Conservation (phyloP, 2,329 filamentous ascomycete species). For the Cladosporium sp. region DNA sequence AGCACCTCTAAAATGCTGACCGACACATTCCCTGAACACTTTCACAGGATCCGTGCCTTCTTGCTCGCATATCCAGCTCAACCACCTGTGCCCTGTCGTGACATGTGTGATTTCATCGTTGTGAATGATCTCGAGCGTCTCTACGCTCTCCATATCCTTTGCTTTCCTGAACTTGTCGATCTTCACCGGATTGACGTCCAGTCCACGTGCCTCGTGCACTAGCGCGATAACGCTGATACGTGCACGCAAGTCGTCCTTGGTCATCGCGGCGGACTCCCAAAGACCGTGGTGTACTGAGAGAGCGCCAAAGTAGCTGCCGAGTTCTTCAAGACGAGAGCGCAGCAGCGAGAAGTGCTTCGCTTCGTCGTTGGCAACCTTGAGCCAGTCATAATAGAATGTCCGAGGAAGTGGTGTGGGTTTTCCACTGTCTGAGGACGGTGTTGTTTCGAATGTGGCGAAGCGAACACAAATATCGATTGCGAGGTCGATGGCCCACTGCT, state of each 20-base stretch:
- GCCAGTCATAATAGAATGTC: constrained; percentile 17
- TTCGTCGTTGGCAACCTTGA: constrained; percentile 17
- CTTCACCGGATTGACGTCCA: constrained; percentile 15
- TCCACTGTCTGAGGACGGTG: background rate
- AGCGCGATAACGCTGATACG: constrained; percentile 16
- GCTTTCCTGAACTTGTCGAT: constrained; percentile 16
- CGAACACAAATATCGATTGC: constrained; percentile 16
- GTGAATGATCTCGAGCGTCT: constrained; percentile 14
- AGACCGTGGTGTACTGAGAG: constrained; percentile 16
- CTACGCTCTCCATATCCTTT: constrained; percentile 15
- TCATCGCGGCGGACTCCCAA: constrained; percentile 15
- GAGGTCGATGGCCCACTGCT: constrained; percentile 18
- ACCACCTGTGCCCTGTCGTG: constrained; percentile 16
- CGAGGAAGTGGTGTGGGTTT: constrained; percentile 9
- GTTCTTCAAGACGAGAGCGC: constrained; percentile 13
- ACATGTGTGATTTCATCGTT: constrained; percentile 17
- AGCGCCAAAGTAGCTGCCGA: constrained; percentile 14
- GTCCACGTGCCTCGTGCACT: constrained; percentile 15
- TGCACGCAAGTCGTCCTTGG: constrained; percentile 14
- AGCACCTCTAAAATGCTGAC: constrained; percentile 13
- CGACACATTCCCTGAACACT: constrained; percentile 12
- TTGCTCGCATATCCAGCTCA: constrained; percentile 16
- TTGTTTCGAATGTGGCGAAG: constrained; percentile 14
- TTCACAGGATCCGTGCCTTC: constrained; percentile 15
- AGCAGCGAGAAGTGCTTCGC: constrained; percentile 16